Conservation (phyloP, 768 basidiomycete species). For the Boletus coccyginus region DNA sequence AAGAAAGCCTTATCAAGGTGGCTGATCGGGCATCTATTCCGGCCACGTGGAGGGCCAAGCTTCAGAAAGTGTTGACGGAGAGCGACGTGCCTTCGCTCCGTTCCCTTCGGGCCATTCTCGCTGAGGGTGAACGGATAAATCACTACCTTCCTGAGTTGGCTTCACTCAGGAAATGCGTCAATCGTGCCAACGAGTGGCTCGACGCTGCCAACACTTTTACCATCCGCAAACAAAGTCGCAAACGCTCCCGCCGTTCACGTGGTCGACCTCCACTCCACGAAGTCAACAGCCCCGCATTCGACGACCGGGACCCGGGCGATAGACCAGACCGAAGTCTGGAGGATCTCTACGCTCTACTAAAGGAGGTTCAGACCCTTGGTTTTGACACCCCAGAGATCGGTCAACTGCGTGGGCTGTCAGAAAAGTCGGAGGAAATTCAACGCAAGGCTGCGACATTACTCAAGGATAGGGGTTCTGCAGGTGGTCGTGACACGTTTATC, state of each 20-base stretch:
- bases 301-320: slow-evolving; percentile 55
- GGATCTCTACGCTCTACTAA: slow-evolving; percentile 66
- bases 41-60: slow-evolving; percentile 67
- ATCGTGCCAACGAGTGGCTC: slow-evolving; percentile 83
- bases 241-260: slow-evolving; percentile 65
- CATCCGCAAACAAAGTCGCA: slow-evolving; percentile 76
- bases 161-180: slow-evolving; percentile 75
- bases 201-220: slow-evolving; percentile 77
- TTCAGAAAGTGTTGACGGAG: slow-evolving; percentile 64
- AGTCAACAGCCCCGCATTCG: slow-evolving; percentile 31
- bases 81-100: slow-evolving; percentile 72
- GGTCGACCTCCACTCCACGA: slow-evolving; percentile 50
- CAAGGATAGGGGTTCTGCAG: slow-evolving; percentile 36
- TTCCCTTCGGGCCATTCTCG: slow-evolving; percentile 73
- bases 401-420: slow-evolving; percentile 49
- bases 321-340: slow-evolving; percentile 68
- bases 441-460: slow-evolving; percentile 54
- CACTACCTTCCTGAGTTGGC: slow-evolving; percentile 69
- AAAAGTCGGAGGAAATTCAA: slow-evolving; percentile 64
- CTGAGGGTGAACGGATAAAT: slow-evolving; percentile 87
- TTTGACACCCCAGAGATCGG: slow-evolving; percentile 82
- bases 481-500: slow-evolving; percentile 56
- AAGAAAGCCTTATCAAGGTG: slow-evolving; percentile 63
- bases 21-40: slow-evolving; percentile 73
- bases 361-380: slow-evolving; percentile 73